phyloP scores from a whole-genome alignment of 495 filamentous ascomycete species.

The Rostrohypoxylon terebratum region DNA sequence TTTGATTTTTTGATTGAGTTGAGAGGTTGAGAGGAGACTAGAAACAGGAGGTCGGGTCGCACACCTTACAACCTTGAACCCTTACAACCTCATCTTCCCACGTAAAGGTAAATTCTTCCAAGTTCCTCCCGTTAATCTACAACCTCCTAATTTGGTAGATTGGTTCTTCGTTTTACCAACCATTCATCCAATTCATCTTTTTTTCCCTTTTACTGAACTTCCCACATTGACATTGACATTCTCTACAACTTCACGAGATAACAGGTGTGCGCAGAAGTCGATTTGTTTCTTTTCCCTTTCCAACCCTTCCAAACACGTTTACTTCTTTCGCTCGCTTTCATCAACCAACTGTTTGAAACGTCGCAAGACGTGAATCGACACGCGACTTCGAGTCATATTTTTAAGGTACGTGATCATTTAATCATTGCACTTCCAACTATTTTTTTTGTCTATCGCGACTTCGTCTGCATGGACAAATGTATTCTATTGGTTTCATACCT shows the following conservation, averaged over 20 bases:
- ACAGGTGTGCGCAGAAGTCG: constrained; percentile 32
- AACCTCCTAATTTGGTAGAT: constrained; percentile 43
- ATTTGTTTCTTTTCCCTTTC: constrained; percentile 14
- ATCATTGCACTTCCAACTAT: background rate
- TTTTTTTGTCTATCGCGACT: background rate
- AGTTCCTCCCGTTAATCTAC: constrained; percentile 28
- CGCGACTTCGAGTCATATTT: constrained; percentile 37
- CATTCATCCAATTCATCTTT: constrained; percentile 38
- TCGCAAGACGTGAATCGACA: constrained; percentile 34
- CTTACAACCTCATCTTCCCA: constrained; percentile 34
- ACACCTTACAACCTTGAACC: constrained; percentile 41
- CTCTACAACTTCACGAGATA: constrained; percentile 39
- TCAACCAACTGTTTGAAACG: constrained; percentile 24
- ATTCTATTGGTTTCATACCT: background rate
- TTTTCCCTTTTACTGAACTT: constrained; percentile 24
- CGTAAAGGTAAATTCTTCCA: constrained; percentile 43
- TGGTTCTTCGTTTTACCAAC: constrained; percentile 33
- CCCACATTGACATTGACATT: constrained; percentile 36
- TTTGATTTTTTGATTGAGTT: constrained; percentile 45
- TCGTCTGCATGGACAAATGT: background rate
- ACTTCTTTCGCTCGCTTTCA: constrained; percentile 43
- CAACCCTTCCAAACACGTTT: background rate
- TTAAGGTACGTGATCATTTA: constrained; percentile 38
- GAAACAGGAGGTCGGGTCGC: constrained; percentile 45
- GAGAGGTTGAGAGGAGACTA: constrained; percentile 24